Conservation (phyloP, 495 filamentous ascomycete species). For the Aspergillus affinis region DNA sequence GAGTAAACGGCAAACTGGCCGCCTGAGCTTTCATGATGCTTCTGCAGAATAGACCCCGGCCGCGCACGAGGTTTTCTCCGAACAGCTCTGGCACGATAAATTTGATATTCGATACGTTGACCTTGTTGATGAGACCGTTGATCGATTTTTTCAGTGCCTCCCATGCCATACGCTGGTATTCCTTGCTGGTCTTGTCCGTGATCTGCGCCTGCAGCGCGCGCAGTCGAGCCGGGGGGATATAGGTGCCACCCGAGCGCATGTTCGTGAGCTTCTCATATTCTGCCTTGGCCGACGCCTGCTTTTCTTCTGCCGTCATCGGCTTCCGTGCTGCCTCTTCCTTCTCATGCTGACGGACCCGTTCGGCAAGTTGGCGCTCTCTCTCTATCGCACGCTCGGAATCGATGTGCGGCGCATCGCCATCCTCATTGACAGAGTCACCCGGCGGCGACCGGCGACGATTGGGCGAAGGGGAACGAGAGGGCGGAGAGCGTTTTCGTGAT, state of each 20-base stretch:
- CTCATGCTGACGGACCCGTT: constrained; percentile 58
- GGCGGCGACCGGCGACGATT: constrained; percentile 61
- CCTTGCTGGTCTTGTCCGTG: constrained; percentile 91
- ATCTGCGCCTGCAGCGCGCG: constrained; percentile 93
- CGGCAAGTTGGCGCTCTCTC: constrained; percentile 61
- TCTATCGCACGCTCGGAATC: constrained; percentile 59
- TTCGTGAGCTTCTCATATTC: constrained; percentile 89
- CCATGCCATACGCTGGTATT: constrained; percentile 99
- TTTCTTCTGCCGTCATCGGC: constrained; percentile 76
- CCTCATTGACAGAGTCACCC: constrained; percentile 36
- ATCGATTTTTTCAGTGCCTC: constrained; percentile 98
- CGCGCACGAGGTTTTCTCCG: constrained; percentile 87
- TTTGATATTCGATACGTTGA: constrained; percentile 97
- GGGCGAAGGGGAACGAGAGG: constrained; percentile 63
- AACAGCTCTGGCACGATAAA: constrained; percentile 94
- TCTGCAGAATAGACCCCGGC: constrained; percentile 87
- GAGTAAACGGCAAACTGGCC: constrained; percentile 92
- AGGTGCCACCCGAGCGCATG: constrained; percentile 91
- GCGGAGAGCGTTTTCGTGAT: constrained; percentile 61
- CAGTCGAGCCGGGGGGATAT: constrained; percentile 89
- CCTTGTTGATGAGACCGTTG: constrained; percentile 97
- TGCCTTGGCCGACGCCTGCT: constrained; percentile 76
- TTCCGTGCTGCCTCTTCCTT: constrained; percentile 50
- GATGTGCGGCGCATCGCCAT: constrained; percentile 45
- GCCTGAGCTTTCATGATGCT: constrained; percentile 98